Evolutionary conservation across 495 filamentous ascomycete genomes (phyloP).

Genomic region (Hypoxylon intermedium): DNA sequence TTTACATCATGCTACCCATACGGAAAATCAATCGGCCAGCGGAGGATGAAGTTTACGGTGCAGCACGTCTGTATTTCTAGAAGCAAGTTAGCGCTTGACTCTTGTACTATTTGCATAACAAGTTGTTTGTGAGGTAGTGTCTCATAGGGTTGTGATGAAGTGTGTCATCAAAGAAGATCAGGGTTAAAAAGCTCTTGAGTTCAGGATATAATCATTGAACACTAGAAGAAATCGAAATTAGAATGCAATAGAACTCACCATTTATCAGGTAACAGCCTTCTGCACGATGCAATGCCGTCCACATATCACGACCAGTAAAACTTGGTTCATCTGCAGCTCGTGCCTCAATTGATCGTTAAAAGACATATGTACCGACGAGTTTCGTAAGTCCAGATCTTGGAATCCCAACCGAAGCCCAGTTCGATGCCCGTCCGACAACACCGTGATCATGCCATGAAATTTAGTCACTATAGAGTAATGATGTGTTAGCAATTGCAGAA

Average conservation of each 20-base stretch:
- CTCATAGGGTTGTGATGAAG: constrained; percentile 59
- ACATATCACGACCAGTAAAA: constrained; percentile 29
- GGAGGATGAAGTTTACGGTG: constrained; percentile 13
- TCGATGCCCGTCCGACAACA: constrained; percentile 47
- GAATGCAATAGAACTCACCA: constrained; percentile 53
- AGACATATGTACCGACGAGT: constrained; percentile 52
- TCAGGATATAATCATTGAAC: constrained; percentile 61
- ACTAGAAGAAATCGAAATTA: constrained; percentile 17
- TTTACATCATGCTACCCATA: constrained; percentile 22
- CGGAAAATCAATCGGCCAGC: not conserved
- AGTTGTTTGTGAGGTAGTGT: constrained; percentile 40
- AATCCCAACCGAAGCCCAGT: constrained; percentile 48
- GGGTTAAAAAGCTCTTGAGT: constrained; percentile 66
- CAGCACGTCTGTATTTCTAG: constrained; percentile 7
- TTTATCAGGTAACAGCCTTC: constrained; percentile 24
- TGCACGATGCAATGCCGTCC: constrained; percentile 7
- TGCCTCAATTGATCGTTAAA: constrained; percentile 53
- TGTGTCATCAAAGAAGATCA: constrained; percentile 58
- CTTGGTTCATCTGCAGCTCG: constrained; percentile 35
- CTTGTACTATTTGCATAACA: constrained; percentile 23
- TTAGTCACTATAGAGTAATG: constrained; percentile 51
- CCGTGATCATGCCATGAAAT: constrained; percentile 41
- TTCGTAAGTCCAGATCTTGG: constrained; percentile 45
- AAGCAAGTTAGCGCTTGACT: constrained; percentile 44
- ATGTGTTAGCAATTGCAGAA: constrained; percentile 19